Evolutionary conservation across 495 filamentous ascomycete genomes (phyloP), one percentile per base, ranked within the genome.

Genomic region (Penicillium egyptiacum): DNA sequence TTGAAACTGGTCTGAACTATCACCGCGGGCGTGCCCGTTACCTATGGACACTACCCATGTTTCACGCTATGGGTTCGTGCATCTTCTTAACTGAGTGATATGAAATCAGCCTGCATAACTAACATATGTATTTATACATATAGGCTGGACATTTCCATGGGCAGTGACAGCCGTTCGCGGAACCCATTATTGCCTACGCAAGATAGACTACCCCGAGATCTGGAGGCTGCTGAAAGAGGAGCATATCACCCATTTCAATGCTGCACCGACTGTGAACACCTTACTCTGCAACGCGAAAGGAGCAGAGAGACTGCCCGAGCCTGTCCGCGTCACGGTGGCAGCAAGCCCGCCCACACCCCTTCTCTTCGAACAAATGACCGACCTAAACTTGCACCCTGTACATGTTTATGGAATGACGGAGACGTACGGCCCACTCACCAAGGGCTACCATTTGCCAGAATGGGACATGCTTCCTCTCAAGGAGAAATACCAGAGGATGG

Each of bases 351-450:
- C 94, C 2, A 91, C 90, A 1, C 83, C 89, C 5, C 86, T 91
- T 68, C 80, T 98, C 4, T 97, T 98, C 59, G 87, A 95, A 73
- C 85, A 89, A 68, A 98, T 98, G 94, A 88, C 84, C 5, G 74
- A 82, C 20, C 73, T 98, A 12, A 98, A 98, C 62, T 80, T 98
- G 41, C 79, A 88, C 40, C 95, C 94, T 2, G 92, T 98, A 11
- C 94, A 98, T 70, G 90, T 95, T 9, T 98, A 98, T 70, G 94
- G 94, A 11, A 71, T 98, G 71, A 96, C 93, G 1, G 92, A 97
- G 72, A 96, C 92, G 1, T 98, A 98, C 63, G 94, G 94, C 0
- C 94, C 94, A 10, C 95, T 97, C 53, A 98, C 93, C 14, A 95
- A 94, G 65, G 89, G 91, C 3, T 98, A 98, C 64, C 77, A 86